Evolutionary conservation across 129 eudicot species (phyloP).

Genomic region (Flaveria trinervia): DNA sequence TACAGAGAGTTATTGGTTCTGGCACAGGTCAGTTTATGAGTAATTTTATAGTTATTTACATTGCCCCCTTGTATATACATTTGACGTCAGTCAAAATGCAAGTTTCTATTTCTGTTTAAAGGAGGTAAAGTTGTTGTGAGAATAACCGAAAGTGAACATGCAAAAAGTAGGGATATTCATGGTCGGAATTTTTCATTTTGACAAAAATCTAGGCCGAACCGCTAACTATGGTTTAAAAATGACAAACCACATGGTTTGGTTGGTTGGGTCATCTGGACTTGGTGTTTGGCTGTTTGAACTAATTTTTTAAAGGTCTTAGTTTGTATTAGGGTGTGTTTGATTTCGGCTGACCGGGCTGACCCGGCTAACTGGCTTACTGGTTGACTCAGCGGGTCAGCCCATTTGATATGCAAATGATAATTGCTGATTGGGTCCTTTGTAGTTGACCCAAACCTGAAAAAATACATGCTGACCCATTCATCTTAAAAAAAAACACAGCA

Average conservation of each 20-base stretch:
- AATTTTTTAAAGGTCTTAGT: background rate
- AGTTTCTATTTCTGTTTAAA: background rate
- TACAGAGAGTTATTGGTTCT: constrained; percentile 82
- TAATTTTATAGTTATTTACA: constrained; percentile 3
- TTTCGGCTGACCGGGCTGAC: no score
- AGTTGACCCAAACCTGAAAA: no score
- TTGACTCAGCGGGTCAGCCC: no score
- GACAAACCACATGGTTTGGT: background rate
- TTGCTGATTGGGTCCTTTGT: no score
- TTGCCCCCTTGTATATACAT: background rate
- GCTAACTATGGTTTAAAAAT: background rate
- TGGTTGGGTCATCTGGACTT: background rate
- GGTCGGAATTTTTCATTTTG: background rate
- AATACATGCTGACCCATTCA: no score
- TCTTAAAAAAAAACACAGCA: no score
- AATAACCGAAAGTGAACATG: background rate
- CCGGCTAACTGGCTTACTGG: no score
- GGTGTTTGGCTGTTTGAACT: background rate
- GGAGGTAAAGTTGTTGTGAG: background rate
- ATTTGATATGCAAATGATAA: no score
- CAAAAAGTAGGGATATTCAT: background rate
- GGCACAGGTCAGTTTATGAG: constrained; percentile 76
- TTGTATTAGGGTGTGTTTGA: no score
- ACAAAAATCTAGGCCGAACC: background rate
- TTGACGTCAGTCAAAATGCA: background rate